Evolutionary conservation across 78 protist genomes (phyloP).

Genomic region (Diacronema lutheri): DNA sequence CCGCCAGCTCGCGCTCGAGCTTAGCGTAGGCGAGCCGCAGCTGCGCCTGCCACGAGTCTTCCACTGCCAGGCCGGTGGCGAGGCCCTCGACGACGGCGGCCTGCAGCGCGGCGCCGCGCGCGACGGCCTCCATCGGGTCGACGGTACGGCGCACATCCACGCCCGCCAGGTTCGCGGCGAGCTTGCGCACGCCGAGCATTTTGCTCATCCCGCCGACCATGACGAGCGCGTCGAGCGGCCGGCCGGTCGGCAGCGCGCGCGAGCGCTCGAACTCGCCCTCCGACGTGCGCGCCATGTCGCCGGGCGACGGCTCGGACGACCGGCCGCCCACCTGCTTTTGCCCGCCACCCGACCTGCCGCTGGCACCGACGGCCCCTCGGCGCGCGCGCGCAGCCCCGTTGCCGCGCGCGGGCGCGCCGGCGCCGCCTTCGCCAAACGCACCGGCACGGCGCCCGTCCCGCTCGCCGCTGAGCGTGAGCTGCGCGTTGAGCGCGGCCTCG

Average conservation of each 20-base stretch:
- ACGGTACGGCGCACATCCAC: not conserved
- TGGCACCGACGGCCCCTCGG: no score
- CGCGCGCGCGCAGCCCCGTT: no score
- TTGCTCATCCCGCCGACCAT: not conserved
- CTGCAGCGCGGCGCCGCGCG: not conserved
- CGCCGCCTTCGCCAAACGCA: no score
- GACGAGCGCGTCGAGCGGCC: not conserved
- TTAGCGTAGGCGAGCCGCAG: not conserved
- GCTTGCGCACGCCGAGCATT: constrained; percentile 12
- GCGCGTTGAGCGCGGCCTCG: not conserved
- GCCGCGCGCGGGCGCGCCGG: no score
- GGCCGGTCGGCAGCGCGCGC: no score
- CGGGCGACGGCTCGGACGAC: no score
- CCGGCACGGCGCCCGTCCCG: no score
- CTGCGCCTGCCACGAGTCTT: constrained; percentile 2
- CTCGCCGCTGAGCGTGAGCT: not conserved
- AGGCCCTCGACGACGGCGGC: not conserved
- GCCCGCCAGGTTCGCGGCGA: not conserved
- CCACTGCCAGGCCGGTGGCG: not conserved
- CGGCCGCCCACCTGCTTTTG: no score
- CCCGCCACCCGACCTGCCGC: no score
- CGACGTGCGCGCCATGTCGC: no score
- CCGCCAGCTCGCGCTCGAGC: no score
- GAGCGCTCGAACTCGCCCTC: no score
- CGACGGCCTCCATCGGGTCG: constrained; percentile 1